Evolutionary conservation across 495 filamentous ascomycete species (phyloP).

Genomic region (Trichodelitschia bisporula): DNA sequence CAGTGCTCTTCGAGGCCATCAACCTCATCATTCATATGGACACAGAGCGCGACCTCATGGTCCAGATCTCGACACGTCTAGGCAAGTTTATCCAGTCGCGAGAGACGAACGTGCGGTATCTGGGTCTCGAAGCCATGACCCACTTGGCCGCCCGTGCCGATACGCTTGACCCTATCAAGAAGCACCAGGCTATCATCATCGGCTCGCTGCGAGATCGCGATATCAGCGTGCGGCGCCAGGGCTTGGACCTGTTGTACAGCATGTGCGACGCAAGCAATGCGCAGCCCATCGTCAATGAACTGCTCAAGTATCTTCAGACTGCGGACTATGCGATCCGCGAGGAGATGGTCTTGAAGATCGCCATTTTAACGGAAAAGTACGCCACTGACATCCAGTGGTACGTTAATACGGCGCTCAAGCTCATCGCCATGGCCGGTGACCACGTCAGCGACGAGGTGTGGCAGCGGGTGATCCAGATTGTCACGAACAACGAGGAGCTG

Average conservation of each 20-base stretch:
- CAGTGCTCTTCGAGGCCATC: slow-evolving; percentile 94
- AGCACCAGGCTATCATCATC: slow-evolving; percentile 89
- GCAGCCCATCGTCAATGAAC: slow-evolving; percentile 74
- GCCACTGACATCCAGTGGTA: slow-evolving; percentile 98
- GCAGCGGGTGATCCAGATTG: slow-evolving; percentile 97
- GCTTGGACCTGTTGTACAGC: slow-evolving; percentile 90
- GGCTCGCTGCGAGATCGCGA: slow-evolving; percentile 85
- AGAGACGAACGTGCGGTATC: slow-evolving; percentile 94
- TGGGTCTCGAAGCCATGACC: slow-evolving; percentile 94
- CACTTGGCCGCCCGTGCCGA: slow-evolving; percentile 89
- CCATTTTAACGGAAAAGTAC: slow-evolving; percentile 94
- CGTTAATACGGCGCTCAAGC: slow-evolving; percentile 84
- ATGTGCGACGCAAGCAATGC: slow-evolving; percentile 96
- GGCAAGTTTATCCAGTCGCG: slow-evolving; percentile 93
- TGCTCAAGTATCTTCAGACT: slow-evolving; percentile 81
- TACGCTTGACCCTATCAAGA: slow-evolving; percentile 91
- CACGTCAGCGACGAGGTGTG: slow-evolving; percentile 99
- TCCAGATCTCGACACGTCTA: slow-evolving; percentile 80
- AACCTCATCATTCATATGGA: slow-evolving; percentile 98
- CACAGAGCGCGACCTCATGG: slow-evolving; percentile 84
- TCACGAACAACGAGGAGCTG: slow-evolving; percentile 96
- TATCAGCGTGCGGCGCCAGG: slow-evolving; percentile 91
- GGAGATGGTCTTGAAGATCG: slow-evolving; percentile 98
- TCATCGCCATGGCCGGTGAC: slow-evolving; percentile 91
- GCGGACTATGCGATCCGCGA: slow-evolving; percentile 95